Percentiles rank a stretch among this genome's conserved stretches.
These are phyloP conservation scores for Yarrowia yakushimensis DNA, from an alignment of 805 yeast genomes.

Conservation along the genomic window DNA sequence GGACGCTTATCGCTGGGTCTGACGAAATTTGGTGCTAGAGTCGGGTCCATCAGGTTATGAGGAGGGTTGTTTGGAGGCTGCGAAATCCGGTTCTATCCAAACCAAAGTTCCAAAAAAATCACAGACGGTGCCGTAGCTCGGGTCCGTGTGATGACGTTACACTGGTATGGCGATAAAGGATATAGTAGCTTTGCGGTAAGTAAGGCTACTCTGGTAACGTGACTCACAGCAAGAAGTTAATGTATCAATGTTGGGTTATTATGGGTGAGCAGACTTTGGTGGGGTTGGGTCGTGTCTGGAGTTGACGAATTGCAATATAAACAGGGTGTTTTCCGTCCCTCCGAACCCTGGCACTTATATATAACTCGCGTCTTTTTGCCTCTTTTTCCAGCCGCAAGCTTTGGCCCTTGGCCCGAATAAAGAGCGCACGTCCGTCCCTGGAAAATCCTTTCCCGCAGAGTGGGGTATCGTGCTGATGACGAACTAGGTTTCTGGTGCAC, in stretches of 20 bases:
- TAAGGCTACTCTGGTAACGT: background rate
- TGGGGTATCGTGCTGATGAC: slow-evolving; percentile 20
- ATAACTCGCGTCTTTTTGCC: background rate
- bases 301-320: no score
- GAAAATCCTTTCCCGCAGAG: slow-evolving; percentile 25
- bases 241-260: background rate
- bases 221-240: slow-evolving; percentile 24
- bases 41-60: slow-evolving; percentile 71
- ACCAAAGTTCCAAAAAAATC: no score
- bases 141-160: no score
- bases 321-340: no score
- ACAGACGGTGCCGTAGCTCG: no score
- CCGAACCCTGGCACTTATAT: background rate
- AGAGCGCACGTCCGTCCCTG: background rate
- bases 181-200: background rate
- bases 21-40: slow-evolving; percentile 82
- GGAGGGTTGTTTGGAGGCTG: background rate
- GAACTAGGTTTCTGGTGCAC: background rate
- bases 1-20: slow-evolving; percentile 73
- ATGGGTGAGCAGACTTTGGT: background rate
- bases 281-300: background rate
- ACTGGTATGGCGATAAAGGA: no score
- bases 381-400: slow-evolving; percentile 9
- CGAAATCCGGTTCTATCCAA: background rate
- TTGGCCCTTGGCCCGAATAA: slow-evolving; percentile 19